A percentile compares a stretch with the other conserved stretches of the same genome.
Conservation (phyloP, 2,329 filamentous ascomycete species). For the Stachybotrys echinatus region DNA sequence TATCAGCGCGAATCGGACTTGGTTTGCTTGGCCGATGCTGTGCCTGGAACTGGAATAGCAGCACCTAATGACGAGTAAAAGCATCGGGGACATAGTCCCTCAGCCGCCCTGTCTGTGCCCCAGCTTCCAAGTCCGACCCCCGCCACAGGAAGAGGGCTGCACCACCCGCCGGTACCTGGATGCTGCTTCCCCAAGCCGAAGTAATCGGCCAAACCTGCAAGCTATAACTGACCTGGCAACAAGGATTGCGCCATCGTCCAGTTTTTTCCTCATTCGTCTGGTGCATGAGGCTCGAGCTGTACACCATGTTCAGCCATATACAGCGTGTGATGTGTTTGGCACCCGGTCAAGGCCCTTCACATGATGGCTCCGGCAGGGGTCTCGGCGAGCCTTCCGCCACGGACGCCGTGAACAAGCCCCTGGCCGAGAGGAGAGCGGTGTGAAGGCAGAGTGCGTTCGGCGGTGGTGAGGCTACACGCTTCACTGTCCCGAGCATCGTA, state of each 20-base stretch:
- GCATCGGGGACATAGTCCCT: not conserved
- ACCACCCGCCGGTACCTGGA: not conserved
- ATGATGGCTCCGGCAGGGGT: not conserved
- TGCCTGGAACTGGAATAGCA: not conserved
- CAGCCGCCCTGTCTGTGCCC: not conserved
- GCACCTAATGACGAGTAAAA: not conserved
- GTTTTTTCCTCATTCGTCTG: not conserved
- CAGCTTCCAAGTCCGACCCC: not conserved
- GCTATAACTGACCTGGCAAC: no score
- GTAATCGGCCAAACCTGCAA: no score
- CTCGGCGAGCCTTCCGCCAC: not conserved
- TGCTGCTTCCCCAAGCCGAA: not conserved
- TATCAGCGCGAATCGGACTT: no score
- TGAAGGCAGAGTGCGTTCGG: no score
- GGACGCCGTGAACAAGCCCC: no score
- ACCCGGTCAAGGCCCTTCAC: not conserved
- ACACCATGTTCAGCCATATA: not conserved
- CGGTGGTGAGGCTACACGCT: no score
- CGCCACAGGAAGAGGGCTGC: not conserved
- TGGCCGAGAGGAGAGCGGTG: no score
- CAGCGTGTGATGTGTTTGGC: not conserved
- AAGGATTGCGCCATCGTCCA: not conserved
- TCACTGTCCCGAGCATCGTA: no score
- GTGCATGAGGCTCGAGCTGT: not conserved
- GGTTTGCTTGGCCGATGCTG: not conserved